These are phyloP conservation scores for Cystobasidium ongulense DNA, from an alignment of 768 basidiomycete species.

Conservation along the genomic window DNA sequence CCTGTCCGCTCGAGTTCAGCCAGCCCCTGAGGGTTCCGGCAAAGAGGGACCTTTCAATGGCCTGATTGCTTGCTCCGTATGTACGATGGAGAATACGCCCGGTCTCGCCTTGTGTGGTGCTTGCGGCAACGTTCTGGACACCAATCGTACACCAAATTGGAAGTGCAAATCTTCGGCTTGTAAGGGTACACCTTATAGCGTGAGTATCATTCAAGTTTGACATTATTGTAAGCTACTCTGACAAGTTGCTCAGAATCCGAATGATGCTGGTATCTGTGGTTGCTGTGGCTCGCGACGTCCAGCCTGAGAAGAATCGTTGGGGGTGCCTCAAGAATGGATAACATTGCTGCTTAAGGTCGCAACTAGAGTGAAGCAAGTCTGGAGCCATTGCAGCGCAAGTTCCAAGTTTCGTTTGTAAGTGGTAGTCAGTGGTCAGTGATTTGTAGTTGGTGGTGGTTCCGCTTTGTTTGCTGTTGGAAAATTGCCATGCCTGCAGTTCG, in stretches of 20 bases:
- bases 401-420: too few species aligned
- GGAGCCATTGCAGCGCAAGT: too few species aligned
- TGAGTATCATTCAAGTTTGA: neutral
- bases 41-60: neutral
- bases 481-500: too few species aligned
- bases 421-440: too few species aligned
- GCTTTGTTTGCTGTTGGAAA: too few species aligned
- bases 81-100: neutral
- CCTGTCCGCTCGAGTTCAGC: neutral
- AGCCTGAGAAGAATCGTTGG: neutral
- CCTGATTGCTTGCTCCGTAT: neutral
- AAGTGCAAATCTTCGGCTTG: neutral
- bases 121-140: constrained; percentile 15
- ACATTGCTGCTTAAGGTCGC: too few species aligned
- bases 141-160: neutral
- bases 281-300: neutral
- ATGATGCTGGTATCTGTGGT: constrained; percentile 23
- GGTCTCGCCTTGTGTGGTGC: neutral
- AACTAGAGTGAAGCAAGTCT: too few species aligned
- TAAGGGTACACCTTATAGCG: neutral
- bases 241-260: neutral
- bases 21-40: neutral
- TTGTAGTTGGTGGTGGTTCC: too few species aligned
- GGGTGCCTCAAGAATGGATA: too few species aligned
- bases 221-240: neutral